phyloP scores from a whole-genome alignment of 2,329 filamentous ascomycete species.

The Botrytis deweyae region DNA sequence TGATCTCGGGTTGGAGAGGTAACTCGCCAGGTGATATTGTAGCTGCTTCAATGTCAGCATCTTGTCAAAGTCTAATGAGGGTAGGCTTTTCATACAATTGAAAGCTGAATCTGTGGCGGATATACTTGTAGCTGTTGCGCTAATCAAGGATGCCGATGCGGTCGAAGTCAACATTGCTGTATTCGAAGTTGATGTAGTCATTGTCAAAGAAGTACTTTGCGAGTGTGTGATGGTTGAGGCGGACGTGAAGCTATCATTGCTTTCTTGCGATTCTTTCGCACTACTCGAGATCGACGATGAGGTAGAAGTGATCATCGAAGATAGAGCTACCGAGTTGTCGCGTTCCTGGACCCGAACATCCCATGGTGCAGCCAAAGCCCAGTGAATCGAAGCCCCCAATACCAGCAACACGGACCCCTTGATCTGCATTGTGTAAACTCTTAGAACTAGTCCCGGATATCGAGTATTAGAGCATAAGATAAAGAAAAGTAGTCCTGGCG shows the following conservation, averaged over 20 bases:
- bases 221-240: not conserved
- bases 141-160: not conserved
- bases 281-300: slow-evolving; percentile 20
- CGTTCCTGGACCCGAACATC: slow-evolving; percentile 29
- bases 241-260: not conserved
- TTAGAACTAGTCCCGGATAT: slow-evolving; percentile 17
- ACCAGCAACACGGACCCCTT: slow-evolving; percentile 29
- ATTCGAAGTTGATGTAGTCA: slow-evolving; percentile 3
- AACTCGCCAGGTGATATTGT: slow-evolving; percentile 49
- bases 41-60: slow-evolving; percentile 27
- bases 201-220: slow-evolving; percentile 4
- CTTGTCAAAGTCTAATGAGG: not conserved
- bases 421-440: slow-evolving; percentile 29
- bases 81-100: slow-evolving; percentile 15
- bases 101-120: not conserved
- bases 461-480: not conserved
- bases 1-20: slow-evolving; percentile 72
- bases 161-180: slow-evolving; percentile 9
- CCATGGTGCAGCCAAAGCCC: slow-evolving; percentile 29
- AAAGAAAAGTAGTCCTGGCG: not conserved
- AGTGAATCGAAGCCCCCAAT: slow-evolving; percentile 32
- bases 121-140: slow-evolving; percentile 3
- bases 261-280: not conserved
- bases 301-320: slow-evolving; percentile 25
- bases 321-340: slow-evolving; percentile 33